phyloP scores from a whole-genome alignment of 805 yeast species.

The Brettanomyces nanus region DNA sequence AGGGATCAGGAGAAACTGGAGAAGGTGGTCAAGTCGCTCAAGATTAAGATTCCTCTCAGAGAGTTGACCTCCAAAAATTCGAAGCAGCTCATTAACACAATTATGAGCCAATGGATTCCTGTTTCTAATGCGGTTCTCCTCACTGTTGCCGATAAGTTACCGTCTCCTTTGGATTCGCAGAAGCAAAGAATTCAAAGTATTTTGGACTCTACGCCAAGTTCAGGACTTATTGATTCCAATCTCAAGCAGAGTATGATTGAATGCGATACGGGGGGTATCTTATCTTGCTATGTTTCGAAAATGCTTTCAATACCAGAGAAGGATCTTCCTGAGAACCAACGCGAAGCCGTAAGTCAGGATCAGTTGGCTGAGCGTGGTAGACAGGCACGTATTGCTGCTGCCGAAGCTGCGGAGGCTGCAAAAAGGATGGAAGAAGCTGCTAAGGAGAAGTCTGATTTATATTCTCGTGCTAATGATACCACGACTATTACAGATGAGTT shows the following conservation, averaged over 20 bases:
- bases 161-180: constrained; percentile 79
- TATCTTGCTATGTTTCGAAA: constrained; percentile 78
- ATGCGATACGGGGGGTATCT: constrained; percentile 64
- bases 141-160: constrained; percentile 76
- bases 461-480: neutral
- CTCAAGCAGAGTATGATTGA: constrained; percentile 48
- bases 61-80: constrained; percentile 77
- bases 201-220: constrained; percentile 49
- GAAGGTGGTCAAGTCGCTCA: constrained; percentile 65
- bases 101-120: constrained; percentile 93
- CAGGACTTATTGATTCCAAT: constrained; percentile 36
- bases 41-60: constrained; percentile 60
- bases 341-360: constrained; percentile 36
- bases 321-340: constrained; percentile 59
- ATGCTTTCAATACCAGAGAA: constrained; percentile 77
- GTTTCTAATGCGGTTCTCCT: constrained; percentile 77
- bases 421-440: constrained; percentile 25
- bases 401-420: constrained; percentile 48
- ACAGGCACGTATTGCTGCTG: constrained; percentile 58
- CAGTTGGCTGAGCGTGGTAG: constrained; percentile 57
- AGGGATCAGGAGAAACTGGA: constrained; percentile 64
- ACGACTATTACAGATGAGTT: constrained; percentile 7
- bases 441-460: constrained; percentile 5
- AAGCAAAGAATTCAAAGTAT: constrained; percentile 59
- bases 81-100: constrained; percentile 48